Base-by-base conservation (phyloP, 768 basidiomycete species). In the Boletus subcaerulescens region DNA sequence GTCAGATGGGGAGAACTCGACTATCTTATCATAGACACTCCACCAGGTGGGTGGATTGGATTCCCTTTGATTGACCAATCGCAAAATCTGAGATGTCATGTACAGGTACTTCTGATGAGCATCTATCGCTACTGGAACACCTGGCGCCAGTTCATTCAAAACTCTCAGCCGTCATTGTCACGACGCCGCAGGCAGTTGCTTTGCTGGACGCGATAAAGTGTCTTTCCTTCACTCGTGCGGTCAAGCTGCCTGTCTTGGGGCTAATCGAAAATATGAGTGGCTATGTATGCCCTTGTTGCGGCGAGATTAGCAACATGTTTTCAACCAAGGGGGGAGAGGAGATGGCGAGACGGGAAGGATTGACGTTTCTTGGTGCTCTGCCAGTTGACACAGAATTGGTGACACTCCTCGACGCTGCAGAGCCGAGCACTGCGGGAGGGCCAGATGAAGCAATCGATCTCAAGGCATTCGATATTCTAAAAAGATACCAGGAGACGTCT, bases 181-280 rank as follows among this genome's bases (percentile, higher is more conserved):
- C 97, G 32, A 98, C 97, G 3, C 97, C 97, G 13, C 97, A 99
- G 74, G 93, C 93, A 17, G 92, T 98, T 35, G 94, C 97, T 0
- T 80, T 98, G 48, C 85, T 91, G 73, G 97, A 98, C 72, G 91
- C 89, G 45, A 86, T 93, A 78, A 98, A 98, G 74, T 97, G 93
- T 61, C 81, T 98, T 55, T 95, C 94, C 39, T 99, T 99, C 74
- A 91, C 95, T 14, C 89, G 89, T 17, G 83, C 91, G 10, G 89
- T 94, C 60, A 81, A 83, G 48, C 76, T 98, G 13, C 93, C 89
- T 14, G 86, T 99, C 35, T 75, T 96, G 52, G 97, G 97, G 10
- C 71, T 99, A 47, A 86, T 99, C 62, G 97, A 98, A 69, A 99
- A 98, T 74, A 98, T 98, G 97, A 91, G 92, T 60, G 97, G 97